Evolutionary conservation across 2,329 filamentous ascomycete genomes (phyloP), one percentile per base, ranked within the genome.

Genomic region (Tolypocladium cylindrosporum): DNA sequence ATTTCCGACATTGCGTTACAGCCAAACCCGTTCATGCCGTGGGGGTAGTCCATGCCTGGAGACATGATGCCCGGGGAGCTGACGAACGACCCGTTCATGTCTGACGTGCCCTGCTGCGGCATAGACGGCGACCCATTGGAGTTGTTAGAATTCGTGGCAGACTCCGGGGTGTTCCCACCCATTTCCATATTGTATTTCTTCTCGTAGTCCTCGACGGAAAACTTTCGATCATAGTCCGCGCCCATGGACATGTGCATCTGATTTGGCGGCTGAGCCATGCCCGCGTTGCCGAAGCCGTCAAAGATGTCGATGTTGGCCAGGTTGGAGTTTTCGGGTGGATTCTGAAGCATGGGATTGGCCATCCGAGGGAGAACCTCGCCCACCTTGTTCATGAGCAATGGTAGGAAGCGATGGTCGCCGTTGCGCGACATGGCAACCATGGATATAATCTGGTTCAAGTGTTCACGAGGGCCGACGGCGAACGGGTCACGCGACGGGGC

Each of bases 321-420:
- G 60, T 74, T 73, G 61, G 75, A 64, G 45, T 75, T 81, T 55
- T 86, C 83, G 0, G 84, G 84, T 0, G 80, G 75, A 21, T 80
- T 80, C 61, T 81, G 79, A 16, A 87, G 77, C 75, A 83, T 80
- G 1, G 84, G 84, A 62, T 80, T 84, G 59, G 79, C 77, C 19
- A 87, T 74, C 16, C 78, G 78, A 9, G 88, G 87, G 3, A 92
- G 74, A 3, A 87, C 79, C 48, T 93, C 88, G 60, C 86, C 80
- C 43, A 93, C 81, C 74, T 93, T 94, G 69, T 81, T 82, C 57
- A 94, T 74, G 1, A 96, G 79, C 0, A 95, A 78, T 3, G 90
- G 90, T 16, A 93, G 76, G 68, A 91, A 94, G 55, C 88, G 86
- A 61, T 87, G 82, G 58, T 92, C 82, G 8, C 89, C 89, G 58